Evolutionary conservation across 345 rosid species (phyloP).

Genomic region (Populus euphratica): DNA sequence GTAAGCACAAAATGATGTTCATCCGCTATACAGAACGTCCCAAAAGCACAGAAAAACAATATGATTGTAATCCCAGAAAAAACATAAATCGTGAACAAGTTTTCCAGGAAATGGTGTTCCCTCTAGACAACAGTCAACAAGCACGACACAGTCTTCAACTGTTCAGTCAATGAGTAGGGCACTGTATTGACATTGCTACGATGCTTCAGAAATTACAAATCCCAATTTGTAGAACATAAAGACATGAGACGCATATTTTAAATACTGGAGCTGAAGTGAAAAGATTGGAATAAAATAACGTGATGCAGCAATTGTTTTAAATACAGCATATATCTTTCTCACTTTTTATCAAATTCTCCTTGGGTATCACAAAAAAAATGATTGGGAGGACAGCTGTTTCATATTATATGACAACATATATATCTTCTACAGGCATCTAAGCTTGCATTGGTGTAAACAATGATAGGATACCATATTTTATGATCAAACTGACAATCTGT

Average conservation of each 20-base stretch:
- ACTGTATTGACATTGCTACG: too few species aligned
- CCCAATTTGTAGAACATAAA: too few species aligned
- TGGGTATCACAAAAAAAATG: neutral
- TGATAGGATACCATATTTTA: neutral
- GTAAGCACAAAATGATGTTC: neutral
- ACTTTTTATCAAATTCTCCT: neutral
- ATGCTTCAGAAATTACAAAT: too few species aligned
- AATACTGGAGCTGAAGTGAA: too few species aligned
- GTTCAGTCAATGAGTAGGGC: too few species aligned
- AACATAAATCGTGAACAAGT: neutral
- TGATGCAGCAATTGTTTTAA: neutral
- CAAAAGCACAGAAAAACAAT: neutral
- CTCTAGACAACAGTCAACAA: neutral
- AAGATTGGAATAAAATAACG: too few species aligned
- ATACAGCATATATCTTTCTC: neutral
- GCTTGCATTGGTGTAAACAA: neutral
- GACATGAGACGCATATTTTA: too few species aligned
- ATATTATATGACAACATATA: neutral
- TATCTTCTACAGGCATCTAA: neutral
- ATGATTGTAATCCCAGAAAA: neutral
- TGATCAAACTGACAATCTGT: neutral
- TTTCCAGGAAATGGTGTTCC: neutral
- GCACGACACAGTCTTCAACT: neutral
- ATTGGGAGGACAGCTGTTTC: too few species aligned
- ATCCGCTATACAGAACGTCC: neutral